Percentiles rank a stretch among this genome's conserved stretches.
phyloP scores from a whole-genome alignment of 441 rosid species.

The Pelargonium myrrhifolium region DNA sequence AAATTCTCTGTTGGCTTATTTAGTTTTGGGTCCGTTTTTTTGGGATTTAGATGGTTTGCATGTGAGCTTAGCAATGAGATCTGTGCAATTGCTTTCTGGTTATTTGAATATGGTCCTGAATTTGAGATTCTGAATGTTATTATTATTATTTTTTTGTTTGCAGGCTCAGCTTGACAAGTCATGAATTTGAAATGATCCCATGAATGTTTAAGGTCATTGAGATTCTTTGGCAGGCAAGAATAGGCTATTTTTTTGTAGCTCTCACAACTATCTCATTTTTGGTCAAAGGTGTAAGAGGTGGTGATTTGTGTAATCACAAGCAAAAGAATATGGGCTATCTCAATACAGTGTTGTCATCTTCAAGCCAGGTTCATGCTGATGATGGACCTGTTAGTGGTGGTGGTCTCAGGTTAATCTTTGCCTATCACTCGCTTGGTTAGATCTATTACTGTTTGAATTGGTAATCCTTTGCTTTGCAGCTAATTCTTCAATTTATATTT shows the following conservation, averaged over 20 bases:
- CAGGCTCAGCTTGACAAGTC: not conserved
- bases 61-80: not conserved
- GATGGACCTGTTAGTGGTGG: slow-evolving; percentile 11
- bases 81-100: not conserved
- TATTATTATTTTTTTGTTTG: not conserved
- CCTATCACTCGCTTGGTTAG: not conserved
- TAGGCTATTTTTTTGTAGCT: not conserved
- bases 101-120: not conserved
- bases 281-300: not conserved
- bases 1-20: not conserved
- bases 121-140: not conserved
- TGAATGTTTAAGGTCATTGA: not conserved
- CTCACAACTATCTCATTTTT: not conserved
- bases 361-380: slow-evolving; percentile 10
- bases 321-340: not conserved
- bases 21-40: not conserved
- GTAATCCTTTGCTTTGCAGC: not conserved
- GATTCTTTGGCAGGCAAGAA: not conserved
- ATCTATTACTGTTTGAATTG: not conserved
- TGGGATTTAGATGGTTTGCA: not conserved
- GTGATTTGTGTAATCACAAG: not conserved
- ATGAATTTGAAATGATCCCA: not conserved
- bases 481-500: not conserved
- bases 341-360: slow-evolving; percentile 9
- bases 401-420: slow-evolving; percentile 8